Evolutionary conservation across 345 rosid species (phyloP).

Genomic region (Rhizophora mangle): DNA sequence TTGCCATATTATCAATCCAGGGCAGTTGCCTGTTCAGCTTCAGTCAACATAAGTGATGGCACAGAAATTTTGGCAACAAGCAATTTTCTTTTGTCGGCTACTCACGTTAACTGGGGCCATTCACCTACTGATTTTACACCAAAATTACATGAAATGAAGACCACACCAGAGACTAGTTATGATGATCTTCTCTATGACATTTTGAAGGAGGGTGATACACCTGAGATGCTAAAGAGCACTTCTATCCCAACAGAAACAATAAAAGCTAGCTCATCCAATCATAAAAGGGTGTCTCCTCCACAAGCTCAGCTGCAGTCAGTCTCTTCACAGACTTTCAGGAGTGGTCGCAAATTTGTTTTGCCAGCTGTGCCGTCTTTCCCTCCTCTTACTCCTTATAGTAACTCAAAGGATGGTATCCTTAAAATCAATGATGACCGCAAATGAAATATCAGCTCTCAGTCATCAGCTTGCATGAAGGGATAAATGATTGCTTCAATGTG

Average conservation of each 20-base stretch:
- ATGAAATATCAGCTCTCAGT: not conserved
- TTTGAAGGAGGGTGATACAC: slow-evolving; percentile 13
- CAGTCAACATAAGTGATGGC: slow-evolving; percentile 2
- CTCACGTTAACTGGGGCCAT: slow-evolving; percentile 2
- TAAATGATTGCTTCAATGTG: not conserved
- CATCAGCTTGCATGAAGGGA: not conserved
- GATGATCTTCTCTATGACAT: slow-evolving; percentile 4
- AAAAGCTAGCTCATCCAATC: slow-evolving; percentile 21
- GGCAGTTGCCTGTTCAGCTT: slow-evolving; percentile 23
- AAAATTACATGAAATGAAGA: slow-evolving; percentile 1
- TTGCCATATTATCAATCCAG: slow-evolving; percentile 12
- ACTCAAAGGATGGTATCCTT: slow-evolving; percentile 17
- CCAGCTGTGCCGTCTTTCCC: slow-evolving; percentile 30
- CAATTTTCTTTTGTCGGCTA: slow-evolving; percentile 19
- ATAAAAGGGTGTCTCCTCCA: slow-evolving; percentile 26
- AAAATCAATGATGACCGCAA: slow-evolving; percentile 10
- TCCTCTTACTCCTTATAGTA: slow-evolving; percentile 26
- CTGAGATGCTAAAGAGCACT: slow-evolving; percentile 10
- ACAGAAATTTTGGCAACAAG: slow-evolving; percentile 1
- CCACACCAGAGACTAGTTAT: slow-evolving; percentile 8
- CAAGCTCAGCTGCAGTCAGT: slow-evolving; percentile 23
- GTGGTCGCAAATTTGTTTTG: slow-evolving; percentile 21
- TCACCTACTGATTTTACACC: slow-evolving; percentile 20
- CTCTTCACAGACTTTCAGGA: slow-evolving; percentile 14
- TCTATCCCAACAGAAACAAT: slow-evolving; percentile 19